Conservation (phyloP, 768 basidiomycete genomes). For the Auriscalpium vulgare region DNA sequence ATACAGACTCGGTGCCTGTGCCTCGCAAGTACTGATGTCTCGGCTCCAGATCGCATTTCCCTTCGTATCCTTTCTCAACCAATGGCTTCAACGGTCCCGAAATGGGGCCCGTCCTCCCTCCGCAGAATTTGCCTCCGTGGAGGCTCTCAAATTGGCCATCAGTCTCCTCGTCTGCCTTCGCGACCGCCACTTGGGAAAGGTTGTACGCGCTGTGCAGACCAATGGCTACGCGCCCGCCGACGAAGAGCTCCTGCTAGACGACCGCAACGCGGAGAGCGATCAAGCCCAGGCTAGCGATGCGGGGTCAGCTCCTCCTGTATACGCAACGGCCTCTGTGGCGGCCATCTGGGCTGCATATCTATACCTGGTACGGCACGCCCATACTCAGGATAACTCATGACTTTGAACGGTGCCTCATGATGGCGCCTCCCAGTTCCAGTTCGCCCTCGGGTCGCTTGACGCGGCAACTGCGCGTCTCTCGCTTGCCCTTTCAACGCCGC, state of each 20-base stretch:
- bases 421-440: neutral
- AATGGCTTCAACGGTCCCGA: neutral
- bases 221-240: neutral
- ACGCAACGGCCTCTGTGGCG: neutral
- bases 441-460: conserved; percentile 6
- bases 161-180: neutral
- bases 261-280: neutral
- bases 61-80: neutral
- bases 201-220: neutral
- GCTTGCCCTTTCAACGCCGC: neutral
- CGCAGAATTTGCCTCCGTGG: neutral
- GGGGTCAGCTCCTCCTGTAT: neutral
- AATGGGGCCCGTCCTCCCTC: neutral
- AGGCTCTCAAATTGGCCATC: neutral
- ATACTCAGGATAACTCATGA: neutral
- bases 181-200: too few species aligned
- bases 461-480: conserved; percentile 2
- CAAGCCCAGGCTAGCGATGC: neutral
- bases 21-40: too few species aligned
- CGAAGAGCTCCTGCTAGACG: neutral
- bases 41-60: neutral
- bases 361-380: neutral
- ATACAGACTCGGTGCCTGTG: too few species aligned
- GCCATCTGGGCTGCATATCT: neutral
- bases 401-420: neutral